Conservation (phyloP, 2,329 filamentous ascomycete species). For the Cyclaneusma minus region DNA sequence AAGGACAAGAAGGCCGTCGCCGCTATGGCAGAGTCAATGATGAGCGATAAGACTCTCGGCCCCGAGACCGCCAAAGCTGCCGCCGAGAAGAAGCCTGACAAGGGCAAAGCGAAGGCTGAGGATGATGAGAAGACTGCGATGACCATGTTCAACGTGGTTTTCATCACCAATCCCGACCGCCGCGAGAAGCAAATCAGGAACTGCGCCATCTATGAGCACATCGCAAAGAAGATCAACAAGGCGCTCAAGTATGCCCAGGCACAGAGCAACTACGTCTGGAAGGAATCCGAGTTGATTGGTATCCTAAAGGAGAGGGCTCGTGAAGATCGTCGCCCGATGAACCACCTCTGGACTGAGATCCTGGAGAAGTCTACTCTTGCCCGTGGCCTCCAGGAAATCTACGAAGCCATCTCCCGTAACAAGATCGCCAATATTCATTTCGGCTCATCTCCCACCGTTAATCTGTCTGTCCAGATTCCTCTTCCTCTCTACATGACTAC, state of each 20-base stretch:
- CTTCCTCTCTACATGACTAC: slow-evolving; percentile 56
- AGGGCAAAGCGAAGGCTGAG: slow-evolving; percentile 7
- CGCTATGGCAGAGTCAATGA: slow-evolving; percentile 5
- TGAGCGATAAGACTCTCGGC: slow-evolving; percentile 4
- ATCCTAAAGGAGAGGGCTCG: slow-evolving; percentile 68
- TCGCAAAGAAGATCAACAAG: slow-evolving; percentile 85
- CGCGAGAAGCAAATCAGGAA: slow-evolving; percentile 56
- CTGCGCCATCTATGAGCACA: slow-evolving; percentile 74
- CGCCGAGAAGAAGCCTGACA: slow-evolving; percentile 13
- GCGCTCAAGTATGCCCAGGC: slow-evolving; percentile 87
- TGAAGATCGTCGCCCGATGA: slow-evolving; percentile 44
- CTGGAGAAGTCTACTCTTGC: slow-evolving; percentile 63
- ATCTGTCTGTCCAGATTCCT: slow-evolving; percentile 49
- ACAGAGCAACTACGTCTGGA: slow-evolving; percentile 79
- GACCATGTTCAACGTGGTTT: slow-evolving; percentile 97
- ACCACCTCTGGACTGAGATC: slow-evolving; percentile 53
- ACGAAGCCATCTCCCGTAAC: slow-evolving; percentile 65
- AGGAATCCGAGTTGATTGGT: slow-evolving; percentile 72
- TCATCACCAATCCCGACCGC: slow-evolving; percentile 68
- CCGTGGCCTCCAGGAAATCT: slow-evolving; percentile 68
- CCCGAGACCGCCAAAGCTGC: slow-evolving; percentile 8
- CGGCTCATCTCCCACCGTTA: slow-evolving; percentile 39
- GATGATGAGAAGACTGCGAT: slow-evolving; percentile 29
- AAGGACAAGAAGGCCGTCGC: slow-evolving; percentile 15
- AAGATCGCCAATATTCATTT: slow-evolving; percentile 76